phyloP scores from a whole-genome alignment of 768 basidiomycete genomes.

The Coprinopsis sp. region DNA sequence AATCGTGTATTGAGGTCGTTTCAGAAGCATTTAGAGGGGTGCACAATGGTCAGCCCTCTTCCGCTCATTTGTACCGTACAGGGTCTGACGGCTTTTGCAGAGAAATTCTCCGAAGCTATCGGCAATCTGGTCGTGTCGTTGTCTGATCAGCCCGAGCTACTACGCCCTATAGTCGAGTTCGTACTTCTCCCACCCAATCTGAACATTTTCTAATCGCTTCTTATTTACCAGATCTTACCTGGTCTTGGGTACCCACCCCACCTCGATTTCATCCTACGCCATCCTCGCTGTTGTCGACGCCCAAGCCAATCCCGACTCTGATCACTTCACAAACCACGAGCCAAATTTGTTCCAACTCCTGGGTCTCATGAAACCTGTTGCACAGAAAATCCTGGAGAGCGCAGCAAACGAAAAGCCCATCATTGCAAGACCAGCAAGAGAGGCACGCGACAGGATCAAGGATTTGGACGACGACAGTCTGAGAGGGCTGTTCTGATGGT shows the following conservation, averaged over 20 bases:
- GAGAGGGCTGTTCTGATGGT: slow-evolving; percentile 37
- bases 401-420: slow-evolving; percentile 63
- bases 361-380: slow-evolving; percentile 54
- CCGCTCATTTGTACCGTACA: neutral
- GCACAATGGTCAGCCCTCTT: slow-evolving; percentile 52
- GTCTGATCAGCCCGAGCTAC: slow-evolving; percentile 54
- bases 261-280: slow-evolving; percentile 54
- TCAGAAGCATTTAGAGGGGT: slow-evolving; percentile 72
- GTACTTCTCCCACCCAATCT: slow-evolving; percentile 21
- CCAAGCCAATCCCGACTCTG: slow-evolving; percentile 37
- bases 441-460: slow-evolving; percentile 70
- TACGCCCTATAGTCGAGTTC: slow-evolving; percentile 66
- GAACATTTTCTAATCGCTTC: slow-evolving; percentile 7
- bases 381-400: slow-evolving; percentile 70
- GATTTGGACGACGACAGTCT: slow-evolving; percentile 39
- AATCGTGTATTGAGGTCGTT: slow-evolving; percentile 70
- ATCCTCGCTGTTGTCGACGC: slow-evolving; percentile 53
- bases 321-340: slow-evolving; percentile 17
- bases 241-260: slow-evolving; percentile 62
- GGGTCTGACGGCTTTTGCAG: slow-evolving; percentile 31
- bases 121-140: slow-evolving; percentile 61
- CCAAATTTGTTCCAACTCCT: slow-evolving; percentile 65
- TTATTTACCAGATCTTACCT: slow-evolving; percentile 50
- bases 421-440: slow-evolving; percentile 75
- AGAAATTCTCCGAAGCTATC: slow-evolving; percentile 63